Percentiles rank a stretch among this genome's conserved stretches.
phyloP scores from a whole-genome alignment of 2,329 filamentous ascomycete genomes.

The Botrytis deweyae region DNA sequence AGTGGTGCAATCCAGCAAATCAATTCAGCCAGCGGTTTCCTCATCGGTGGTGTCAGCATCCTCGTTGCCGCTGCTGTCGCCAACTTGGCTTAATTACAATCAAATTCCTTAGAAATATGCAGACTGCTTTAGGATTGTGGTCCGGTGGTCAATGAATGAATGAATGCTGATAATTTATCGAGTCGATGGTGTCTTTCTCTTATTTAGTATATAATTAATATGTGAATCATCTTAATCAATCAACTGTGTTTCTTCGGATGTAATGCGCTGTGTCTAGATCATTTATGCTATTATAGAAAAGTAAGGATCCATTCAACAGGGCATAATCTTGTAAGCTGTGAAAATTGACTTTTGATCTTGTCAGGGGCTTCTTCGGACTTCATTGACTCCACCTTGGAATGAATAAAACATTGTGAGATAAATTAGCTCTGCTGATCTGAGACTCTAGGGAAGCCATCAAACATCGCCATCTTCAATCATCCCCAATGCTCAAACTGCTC shows the following conservation, averaged over 20 bases:
- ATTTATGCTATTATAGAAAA: neutral
- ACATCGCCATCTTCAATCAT: no score
- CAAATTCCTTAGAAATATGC: neutral
- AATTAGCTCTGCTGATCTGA: neutral
- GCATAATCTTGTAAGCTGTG: neutral
- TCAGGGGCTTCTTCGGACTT: neutral
- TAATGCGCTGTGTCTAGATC: neutral
- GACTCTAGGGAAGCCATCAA: neutral
- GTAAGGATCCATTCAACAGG: neutral
- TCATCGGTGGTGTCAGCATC: neutral
- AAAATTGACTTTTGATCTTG: neutral
- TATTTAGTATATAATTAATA: neutral
- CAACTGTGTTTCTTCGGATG: neutral
- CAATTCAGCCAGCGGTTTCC: neutral
- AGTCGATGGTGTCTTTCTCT: neutral
- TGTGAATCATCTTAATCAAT: neutral
- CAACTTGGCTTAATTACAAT: neutral
- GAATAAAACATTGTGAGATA: neutral
- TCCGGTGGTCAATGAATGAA: neutral
- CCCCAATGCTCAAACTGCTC: no score
- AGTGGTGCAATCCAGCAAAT: neutral
- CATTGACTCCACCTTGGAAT: neutral
- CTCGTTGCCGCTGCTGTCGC: neutral
- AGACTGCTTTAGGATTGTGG: neutral
- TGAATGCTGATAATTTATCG: neutral